These are phyloP conservation scores for Citropsis articulata DNA, from an alignment of 345 rosid species.

Conservation along the genomic window DNA sequence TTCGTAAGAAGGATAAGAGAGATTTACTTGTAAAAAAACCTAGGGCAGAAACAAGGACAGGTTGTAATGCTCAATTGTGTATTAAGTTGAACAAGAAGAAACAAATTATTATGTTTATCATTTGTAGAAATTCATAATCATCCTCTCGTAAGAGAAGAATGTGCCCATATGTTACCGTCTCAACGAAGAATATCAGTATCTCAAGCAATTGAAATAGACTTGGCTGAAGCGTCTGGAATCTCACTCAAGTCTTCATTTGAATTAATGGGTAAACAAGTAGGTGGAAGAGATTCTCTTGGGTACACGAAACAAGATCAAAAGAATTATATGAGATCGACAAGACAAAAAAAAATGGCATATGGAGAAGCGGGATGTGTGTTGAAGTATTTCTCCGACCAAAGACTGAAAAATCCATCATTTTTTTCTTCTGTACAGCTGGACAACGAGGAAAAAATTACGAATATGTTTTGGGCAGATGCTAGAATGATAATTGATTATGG, in stretches of 20 bases:
- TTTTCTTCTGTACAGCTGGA: neutral
- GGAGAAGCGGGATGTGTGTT: neutral
- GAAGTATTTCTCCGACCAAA: neutral
- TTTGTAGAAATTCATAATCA: neutral
- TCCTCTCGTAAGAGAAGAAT: neutral
- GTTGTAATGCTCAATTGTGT: neutral
- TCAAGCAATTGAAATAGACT: neutral
- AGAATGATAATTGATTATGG: conserved; percentile 10
- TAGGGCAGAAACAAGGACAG: neutral
- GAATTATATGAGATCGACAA: neutral
- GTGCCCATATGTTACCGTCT: neutral
- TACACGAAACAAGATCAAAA: neutral
- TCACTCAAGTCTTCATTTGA: neutral
- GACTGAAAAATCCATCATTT: neutral
- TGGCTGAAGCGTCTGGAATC: neutral
- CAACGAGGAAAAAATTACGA: conserved; percentile 1
- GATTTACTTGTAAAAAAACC: too few relatives aligned
- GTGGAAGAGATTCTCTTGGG: neutral
- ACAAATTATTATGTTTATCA: neutral
- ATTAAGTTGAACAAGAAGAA: neutral
- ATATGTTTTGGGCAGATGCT: conserved; percentile 9
- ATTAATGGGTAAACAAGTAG: neutral
- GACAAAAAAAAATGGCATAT: neutral
- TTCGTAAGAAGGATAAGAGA: too few relatives aligned
- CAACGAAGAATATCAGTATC: neutral